These are phyloP conservation scores for Mycena rebaudengoi DNA, from an alignment of 768 basidiomycete genomes.

Conservation along the genomic window DNA sequence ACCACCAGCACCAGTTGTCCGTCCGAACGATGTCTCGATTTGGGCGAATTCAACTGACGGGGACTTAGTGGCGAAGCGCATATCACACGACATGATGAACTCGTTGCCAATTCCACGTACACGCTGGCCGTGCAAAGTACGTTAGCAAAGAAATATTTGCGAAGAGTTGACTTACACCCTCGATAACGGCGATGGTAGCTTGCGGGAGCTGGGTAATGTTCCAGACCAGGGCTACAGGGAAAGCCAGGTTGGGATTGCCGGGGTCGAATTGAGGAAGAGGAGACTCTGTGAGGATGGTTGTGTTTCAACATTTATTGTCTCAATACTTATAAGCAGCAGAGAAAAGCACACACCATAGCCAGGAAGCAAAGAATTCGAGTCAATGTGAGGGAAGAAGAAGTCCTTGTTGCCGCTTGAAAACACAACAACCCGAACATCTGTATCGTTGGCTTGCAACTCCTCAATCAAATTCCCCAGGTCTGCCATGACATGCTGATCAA, in stretches of 20 bases:
- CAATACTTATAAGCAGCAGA: neutral
- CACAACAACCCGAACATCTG: too few relatives aligned
- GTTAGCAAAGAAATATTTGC: too few relatives aligned
- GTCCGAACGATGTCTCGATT: neutral
- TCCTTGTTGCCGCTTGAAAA: too few relatives aligned
- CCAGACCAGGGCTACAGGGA: neutral
- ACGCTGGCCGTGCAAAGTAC: too few relatives aligned
- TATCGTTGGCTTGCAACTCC: too few relatives aligned
- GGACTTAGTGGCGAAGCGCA: too few relatives aligned
- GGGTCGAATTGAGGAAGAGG: neutral
- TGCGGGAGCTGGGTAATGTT: too few relatives aligned
- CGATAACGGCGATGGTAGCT: slow-evolving; percentile 5
- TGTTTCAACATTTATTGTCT: neutral
- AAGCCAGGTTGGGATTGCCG: neutral
- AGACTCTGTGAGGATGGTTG: neutral
- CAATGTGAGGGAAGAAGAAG: too few relatives aligned
- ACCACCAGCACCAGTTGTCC: neutral
- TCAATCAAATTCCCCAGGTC: too few relatives aligned
- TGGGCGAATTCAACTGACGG: neutral
- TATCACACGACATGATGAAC: neutral
- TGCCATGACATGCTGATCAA: too few relatives aligned
- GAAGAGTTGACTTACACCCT: neutral
- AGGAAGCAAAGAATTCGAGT: too few relatives aligned
- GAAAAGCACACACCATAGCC: too few relatives aligned
- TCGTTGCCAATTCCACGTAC: neutral